Evolutionary conservation across 108 stramenopile species (phyloP), one percentile per base, ranked within the genome.

Genomic region (Skeletonema costatum): DNA sequence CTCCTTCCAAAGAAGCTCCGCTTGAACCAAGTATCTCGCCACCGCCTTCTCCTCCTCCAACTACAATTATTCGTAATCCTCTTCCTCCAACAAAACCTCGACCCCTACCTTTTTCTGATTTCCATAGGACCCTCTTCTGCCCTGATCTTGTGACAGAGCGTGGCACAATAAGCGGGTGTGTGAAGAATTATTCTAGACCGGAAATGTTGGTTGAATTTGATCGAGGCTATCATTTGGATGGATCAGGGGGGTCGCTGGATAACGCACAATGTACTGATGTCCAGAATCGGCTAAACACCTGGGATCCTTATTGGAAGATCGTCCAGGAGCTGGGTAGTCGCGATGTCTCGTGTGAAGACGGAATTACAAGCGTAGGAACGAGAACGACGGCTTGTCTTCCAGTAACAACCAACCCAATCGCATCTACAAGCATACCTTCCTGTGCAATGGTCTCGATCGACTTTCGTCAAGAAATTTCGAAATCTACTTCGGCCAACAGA

Each of bases 241-340:
- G 74, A 25, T 66, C 64, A 7, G 80, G 74, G 39, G 56, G 70
- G 31, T 75, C 74, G 41, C 16, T 75, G 38, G 74, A 75, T 11
- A 68, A 75, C 35, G 63, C 63, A 41, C 32, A 4, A 32, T 67
- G 64, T 62, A 65, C 66, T 7, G 77, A 68, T 42, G 59, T 82
- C 2, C 62, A 66, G 21, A 58, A 74, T 29, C 53, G 86, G 29
- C 76, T 89, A 48, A 46, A 64, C 13, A 85, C 71, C 5, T 89
- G 88, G 89, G 89, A 90, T 13, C 89, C 89, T 0, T 81, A 79
- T 74, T 90, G 89, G 89, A 66, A 65, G n/a, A 73, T 86, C 13
- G 69, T 84, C 5, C 61, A 84, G 38, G 80, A 81, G 63, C 32
- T 81, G 14, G 80, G 80, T 48, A 58, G 21, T 32, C 56, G 56